Conservation (phyloP, 192 early-diverging fungal genomes). For the Glomus cerebriforme region DNA sequence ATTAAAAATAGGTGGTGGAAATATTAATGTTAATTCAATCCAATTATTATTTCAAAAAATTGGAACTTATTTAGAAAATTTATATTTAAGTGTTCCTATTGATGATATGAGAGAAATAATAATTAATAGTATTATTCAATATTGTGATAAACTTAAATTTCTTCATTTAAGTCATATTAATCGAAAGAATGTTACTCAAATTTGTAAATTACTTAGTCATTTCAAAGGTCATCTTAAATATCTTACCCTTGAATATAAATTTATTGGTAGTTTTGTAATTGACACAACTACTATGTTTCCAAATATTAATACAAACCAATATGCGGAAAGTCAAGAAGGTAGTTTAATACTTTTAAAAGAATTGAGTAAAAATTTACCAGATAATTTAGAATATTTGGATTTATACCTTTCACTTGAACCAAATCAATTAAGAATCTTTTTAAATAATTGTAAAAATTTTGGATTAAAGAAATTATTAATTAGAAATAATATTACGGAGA, state of each 20-base stretch:
- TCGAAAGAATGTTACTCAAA: neutral
- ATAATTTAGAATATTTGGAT: neutral
- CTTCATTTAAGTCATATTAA: neutral
- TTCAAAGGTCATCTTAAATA: neutral
- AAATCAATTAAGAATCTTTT: neutral
- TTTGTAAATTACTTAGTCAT: neutral
- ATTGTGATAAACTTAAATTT: neutral
- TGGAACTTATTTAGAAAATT: neutral
- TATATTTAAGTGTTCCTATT: neutral
- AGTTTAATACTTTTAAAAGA: neutral
- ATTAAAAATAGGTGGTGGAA: neutral
- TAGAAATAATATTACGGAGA: neutral
- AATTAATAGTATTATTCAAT: neutral
- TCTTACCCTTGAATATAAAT: neutral
- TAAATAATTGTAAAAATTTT: neutral
- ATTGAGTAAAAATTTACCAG: neutral
- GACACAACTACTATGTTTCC: too few species aligned
- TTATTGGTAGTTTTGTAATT: too few species aligned
- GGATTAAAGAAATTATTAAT: neutral
- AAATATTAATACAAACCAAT: too few species aligned
- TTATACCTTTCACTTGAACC: neutral
- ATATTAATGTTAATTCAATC: neutral
- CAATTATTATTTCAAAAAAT: neutral
- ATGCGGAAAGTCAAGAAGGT: neutral
- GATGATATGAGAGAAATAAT: neutral